These are phyloP conservation scores for Trichoderma atroviride DNA, from an alignment of 2,329 filamentous ascomycete species.

Conservation along the genomic window DNA sequence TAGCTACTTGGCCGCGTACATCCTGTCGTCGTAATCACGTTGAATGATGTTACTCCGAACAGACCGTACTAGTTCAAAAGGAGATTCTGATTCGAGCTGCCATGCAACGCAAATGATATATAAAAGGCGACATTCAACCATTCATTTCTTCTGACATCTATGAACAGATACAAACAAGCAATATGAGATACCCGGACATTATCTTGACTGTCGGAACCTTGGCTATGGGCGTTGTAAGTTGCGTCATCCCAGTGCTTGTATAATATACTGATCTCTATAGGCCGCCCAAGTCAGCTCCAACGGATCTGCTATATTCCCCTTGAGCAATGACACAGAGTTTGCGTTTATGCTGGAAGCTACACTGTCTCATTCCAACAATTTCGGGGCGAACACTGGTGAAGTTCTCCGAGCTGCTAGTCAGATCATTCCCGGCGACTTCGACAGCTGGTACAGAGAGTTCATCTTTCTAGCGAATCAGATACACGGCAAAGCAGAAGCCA, in stretches of 20 bases:
- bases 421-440: not conserved
- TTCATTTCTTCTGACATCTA: not conserved
- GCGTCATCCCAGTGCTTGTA: not conserved
- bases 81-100: not conserved
- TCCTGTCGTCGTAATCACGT: not conserved
- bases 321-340: not conserved
- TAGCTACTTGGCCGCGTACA: not conserved
- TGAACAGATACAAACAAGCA: not conserved
- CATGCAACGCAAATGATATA: not conserved
- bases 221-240: not conserved
- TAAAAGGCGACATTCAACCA: not conserved
- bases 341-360: not conserved
- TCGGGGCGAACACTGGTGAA: not conserved
- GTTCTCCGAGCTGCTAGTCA: not conserved
- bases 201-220: not conserved
- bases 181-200: not conserved
- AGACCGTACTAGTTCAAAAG: not conserved
- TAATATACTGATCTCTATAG: not conserved
- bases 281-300: not conserved
- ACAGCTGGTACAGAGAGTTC: not conserved
- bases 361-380: not conserved
- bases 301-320: not conserved
- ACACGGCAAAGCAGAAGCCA: not conserved
- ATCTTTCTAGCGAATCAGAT: not conserved
- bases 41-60: not conserved